phyloP scores from a whole-genome alignment of 2,329 filamentous ascomycete species.

The Sclerotinia subarctica region DNA sequence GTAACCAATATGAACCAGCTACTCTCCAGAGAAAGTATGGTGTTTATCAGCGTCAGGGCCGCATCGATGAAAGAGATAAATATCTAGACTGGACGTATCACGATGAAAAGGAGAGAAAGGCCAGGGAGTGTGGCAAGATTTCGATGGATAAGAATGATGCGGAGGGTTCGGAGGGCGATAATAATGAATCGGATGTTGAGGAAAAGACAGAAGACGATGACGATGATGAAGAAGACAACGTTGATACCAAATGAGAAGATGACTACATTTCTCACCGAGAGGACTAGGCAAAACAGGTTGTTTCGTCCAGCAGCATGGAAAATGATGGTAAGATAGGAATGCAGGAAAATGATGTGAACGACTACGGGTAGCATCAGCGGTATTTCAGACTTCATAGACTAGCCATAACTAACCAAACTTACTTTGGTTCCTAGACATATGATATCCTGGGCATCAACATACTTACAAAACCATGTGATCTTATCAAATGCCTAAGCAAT shows the following conservation, averaged over 20 bases:
- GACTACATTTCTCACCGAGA: background rate
- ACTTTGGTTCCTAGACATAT: too few species aligned
- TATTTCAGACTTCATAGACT: background rate
- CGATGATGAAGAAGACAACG: background rate
- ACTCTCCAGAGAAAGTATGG: background rate
- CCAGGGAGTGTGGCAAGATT: background rate
- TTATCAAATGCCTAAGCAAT: background rate
- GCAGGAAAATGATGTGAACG: background rate
- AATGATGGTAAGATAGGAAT: background rate
- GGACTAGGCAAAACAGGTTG: background rate
- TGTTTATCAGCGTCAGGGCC: background rate
- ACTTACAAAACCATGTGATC: background rate
- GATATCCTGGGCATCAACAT: background rate
- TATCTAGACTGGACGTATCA: background rate
- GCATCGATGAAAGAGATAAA: background rate
- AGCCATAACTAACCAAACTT: background rate
- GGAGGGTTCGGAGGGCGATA: background rate
- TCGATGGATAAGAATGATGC: background rate
- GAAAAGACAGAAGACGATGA: background rate
- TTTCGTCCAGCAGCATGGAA: background rate
- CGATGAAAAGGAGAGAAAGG: background rate
- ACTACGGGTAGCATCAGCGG: too few species aligned
- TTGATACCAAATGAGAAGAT: background rate
- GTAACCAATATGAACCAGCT: slow-evolving; percentile 1
- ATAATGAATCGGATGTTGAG: background rate